phyloP scores from a whole-genome alignment of 176 grass and related monocot genomes.

The Hordeum marinum region DNA sequence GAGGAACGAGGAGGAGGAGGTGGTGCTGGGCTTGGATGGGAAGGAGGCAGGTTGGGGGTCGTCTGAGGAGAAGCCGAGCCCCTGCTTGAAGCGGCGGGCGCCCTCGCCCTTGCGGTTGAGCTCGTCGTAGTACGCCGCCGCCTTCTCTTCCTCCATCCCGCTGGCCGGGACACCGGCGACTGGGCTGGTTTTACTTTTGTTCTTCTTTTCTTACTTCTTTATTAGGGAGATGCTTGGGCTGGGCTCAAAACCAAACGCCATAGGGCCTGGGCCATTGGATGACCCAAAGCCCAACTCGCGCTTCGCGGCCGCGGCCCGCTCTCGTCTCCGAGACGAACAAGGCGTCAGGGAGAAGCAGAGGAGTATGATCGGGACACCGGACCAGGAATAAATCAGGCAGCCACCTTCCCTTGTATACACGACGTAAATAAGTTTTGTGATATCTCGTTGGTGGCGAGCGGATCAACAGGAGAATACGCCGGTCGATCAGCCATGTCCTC shows the following conservation, averaged over 20 bases:
- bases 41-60: constrained; percentile 21
- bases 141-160: constrained; percentile 57
- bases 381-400: not conserved
- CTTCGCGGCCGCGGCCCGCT: not conserved
- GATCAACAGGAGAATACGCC: not conserved
- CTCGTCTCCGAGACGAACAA: not conserved
- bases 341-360: not conserved
- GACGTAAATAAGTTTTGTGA: not conserved
- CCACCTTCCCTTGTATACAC: not conserved
- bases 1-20: constrained; percentile 54
- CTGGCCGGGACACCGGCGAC: not conserved
- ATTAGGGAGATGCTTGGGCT: not conserved
- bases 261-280: not conserved
- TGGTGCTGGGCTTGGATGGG: constrained; percentile 31
- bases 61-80: constrained; percentile 77
- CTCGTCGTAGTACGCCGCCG: constrained; percentile 93
- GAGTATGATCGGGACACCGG: not conserved
- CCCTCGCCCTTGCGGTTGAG: constrained; percentile 94
- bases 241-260: not conserved
- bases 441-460: not conserved
- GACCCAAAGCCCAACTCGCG: not conserved
- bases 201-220: not conserved
- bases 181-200: not conserved
- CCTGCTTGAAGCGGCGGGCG: constrained; percentile 90
- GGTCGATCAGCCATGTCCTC: not conserved